Evolutionary conservation across 306 rosid genomes (phyloP).

Genomic region (Inga laurina): DNA sequence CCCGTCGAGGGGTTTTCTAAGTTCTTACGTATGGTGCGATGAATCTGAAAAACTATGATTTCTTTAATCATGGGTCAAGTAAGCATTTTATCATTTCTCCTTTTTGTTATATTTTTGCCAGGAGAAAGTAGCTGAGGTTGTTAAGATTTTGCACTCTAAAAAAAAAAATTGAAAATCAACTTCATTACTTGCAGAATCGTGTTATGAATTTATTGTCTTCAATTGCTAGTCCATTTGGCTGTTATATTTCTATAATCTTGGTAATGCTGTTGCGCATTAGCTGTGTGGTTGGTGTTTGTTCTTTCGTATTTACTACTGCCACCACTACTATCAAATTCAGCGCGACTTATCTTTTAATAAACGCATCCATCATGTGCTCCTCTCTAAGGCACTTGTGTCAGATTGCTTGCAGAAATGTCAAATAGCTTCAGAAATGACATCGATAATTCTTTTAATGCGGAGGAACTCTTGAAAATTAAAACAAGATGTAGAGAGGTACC

Average conservation of each 20-base stretch:
- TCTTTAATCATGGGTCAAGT: not conserved
- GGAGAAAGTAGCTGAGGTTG: not conserved
- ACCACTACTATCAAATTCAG: not conserved
- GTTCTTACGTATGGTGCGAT: not conserved
- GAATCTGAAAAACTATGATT: not conserved
- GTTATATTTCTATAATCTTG: not conserved
- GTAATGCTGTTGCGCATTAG: not conserved
- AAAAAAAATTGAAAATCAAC: not conserved
- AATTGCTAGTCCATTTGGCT: not conserved
- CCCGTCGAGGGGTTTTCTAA: not conserved
- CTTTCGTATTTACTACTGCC: not conserved
- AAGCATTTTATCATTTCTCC: not conserved
- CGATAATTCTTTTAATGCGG: slow-evolving; percentile 37
- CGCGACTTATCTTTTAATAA: not conserved
- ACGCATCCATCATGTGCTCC: slow-evolving; percentile 4
- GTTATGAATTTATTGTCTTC: not conserved
- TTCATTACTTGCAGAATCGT: slow-evolving; percentile 7
- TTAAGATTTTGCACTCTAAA: not conserved
- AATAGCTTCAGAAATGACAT: slow-evolving; percentile 36
- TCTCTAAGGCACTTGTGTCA: slow-evolving; percentile 17
- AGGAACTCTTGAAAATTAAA: slow-evolving; percentile 60
- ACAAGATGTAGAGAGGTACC: slow-evolving; percentile 67
- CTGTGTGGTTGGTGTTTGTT: slow-evolving; percentile 7
- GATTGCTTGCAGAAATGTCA: slow-evolving; percentile 52
- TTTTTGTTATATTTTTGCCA: not conserved